A percentile compares a stretch with the other conserved stretches of the same genome.
phyloP scores from a whole-genome alignment of 2,329 filamentous ascomycete species.

The Fusarium buharicum region DNA sequence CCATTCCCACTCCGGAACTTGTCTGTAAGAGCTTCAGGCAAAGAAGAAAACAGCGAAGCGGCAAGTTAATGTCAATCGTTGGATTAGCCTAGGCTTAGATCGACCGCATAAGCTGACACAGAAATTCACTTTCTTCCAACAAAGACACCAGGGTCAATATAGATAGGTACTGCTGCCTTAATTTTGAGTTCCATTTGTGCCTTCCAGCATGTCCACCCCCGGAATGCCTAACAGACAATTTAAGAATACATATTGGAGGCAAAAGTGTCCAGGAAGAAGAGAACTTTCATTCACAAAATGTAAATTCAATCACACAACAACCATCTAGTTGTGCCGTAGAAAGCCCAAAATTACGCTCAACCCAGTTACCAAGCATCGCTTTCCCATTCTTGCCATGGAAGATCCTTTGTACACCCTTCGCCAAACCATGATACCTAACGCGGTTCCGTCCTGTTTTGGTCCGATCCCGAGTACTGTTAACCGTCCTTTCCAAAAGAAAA shows the following conservation, averaged over 20 bases:
- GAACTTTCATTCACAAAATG: conserved; percentile 5
- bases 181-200: neutral
- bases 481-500: conserved; percentile 15
- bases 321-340: conserved; percentile 26
- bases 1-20: conserved; percentile 35
- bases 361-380: neutral
- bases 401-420: conserved; percentile 13
- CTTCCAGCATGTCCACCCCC: conserved; percentile 9
- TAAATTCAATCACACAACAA: conserved; percentile 7
- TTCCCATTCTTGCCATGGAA: neutral
- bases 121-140: neutral
- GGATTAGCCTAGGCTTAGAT: neutral
- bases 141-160: neutral
- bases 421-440: conserved; percentile 29
- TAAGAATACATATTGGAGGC: conserved; percentile 4
- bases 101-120: neutral
- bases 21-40: conserved; percentile 3
- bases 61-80: no score
- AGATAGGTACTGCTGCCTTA: neutral
- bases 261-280: conserved; percentile 4
- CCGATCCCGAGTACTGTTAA: conserved; percentile 19
- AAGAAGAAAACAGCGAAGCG: conserved; percentile 1
- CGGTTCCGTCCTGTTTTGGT: conserved; percentile 33
- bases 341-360: conserved; percentile 28
- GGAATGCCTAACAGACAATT: conserved; percentile 1